Evolutionary conservation across 176 grass and related monocot species (phyloP).

Genomic region (Carex myosuroides): DNA sequence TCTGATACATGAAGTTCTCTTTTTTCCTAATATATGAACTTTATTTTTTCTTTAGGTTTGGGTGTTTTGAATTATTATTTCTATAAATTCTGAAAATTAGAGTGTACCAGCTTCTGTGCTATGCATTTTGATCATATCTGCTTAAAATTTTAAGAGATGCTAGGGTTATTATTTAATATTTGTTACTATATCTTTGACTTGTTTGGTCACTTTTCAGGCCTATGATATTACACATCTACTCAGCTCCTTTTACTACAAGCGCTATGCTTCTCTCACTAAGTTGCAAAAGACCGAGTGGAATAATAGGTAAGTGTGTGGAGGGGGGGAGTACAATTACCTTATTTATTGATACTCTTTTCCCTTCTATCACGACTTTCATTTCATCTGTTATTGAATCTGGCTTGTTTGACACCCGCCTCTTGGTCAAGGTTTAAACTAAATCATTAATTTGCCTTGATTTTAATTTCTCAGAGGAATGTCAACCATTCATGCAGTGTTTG

Average conservation of each 20-base stretch:
- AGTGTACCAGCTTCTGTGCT: neutral
- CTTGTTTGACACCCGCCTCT: neutral
- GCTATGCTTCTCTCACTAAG: slow-evolving; percentile 73
- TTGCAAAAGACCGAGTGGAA: slow-evolving; percentile 92
- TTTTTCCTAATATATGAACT: neutral
- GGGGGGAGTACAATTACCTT: neutral
- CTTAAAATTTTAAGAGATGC: neutral
- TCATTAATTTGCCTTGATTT: neutral
- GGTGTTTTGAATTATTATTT: neutral
- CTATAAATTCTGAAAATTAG: slow-evolving; percentile 11
- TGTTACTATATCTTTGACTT: slow-evolving; percentile 1
- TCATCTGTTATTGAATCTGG: slow-evolving; percentile 18
- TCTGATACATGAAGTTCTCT: neutral
- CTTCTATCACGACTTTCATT: neutral
- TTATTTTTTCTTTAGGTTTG: neutral
- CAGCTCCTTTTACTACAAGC: slow-evolving; percentile 78
- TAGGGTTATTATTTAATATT: slow-evolving; percentile 22
- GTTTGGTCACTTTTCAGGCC: slow-evolving; percentile 30
- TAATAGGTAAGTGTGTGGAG: slow-evolving; percentile 50
- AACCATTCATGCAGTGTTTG: slow-evolving; percentile 75
- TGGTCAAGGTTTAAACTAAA: slow-evolving; percentile 5
- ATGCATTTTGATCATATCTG: neutral
- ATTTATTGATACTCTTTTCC: neutral
- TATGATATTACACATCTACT: slow-evolving; percentile 62
- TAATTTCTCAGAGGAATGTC: slow-evolving; percentile 92